Percentiles rank a stretch among this genome's conserved stretches.
phyloP scores from a whole-genome alignment of 352 stramenopile species.

The Globisporangium nagaii region DNA sequence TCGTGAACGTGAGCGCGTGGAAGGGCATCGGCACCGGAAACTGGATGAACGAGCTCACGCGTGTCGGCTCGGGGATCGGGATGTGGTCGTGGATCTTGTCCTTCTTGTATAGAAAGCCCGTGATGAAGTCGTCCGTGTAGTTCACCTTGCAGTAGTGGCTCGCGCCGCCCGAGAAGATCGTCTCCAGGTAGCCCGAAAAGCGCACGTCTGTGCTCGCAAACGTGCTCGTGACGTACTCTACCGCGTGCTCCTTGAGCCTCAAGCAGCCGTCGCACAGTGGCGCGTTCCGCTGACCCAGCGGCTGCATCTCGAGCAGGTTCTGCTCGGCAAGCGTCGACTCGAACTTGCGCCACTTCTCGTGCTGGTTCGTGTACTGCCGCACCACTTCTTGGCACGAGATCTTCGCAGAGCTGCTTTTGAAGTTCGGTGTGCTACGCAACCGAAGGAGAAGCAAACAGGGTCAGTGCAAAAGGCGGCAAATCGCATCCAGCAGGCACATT shows the following conservation, averaged over 20 bases:
- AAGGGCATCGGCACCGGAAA: conserved; percentile 87
- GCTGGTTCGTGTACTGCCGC: conserved; percentile 61
- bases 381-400: conserved; percentile 81
- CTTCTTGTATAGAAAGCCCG: conserved; percentile 88
- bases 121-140: conserved; percentile 81
- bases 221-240: conserved; percentile 72
- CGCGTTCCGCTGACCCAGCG: conserved; percentile 73
- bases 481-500: no score
- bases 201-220: conserved; percentile 54
- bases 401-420: conserved; percentile 37
- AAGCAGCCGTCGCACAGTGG: conserved; percentile 79
- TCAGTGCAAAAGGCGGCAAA: conserved; percentile 6
- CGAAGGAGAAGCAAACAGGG: neutral
- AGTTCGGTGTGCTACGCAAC: conserved; percentile 50
- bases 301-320: conserved; percentile 77
- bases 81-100: conserved; percentile 89
- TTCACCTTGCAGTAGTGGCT: conserved; percentile 84
- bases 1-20: conserved; percentile 81
- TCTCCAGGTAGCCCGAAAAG: conserved; percentile 78
- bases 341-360: conserved; percentile 73
- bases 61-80: conserved; percentile 78
- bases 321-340: conserved; percentile 69
- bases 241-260: conserved; percentile 69
- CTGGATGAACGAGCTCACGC: conserved; percentile 85
- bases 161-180: conserved; percentile 73